Percentiles rank a stretch among this genome's conserved stretches.
Conservation (phyloP, 1,284 basidiomycete genomes). For the Cryptococcus sp. region DNA sequence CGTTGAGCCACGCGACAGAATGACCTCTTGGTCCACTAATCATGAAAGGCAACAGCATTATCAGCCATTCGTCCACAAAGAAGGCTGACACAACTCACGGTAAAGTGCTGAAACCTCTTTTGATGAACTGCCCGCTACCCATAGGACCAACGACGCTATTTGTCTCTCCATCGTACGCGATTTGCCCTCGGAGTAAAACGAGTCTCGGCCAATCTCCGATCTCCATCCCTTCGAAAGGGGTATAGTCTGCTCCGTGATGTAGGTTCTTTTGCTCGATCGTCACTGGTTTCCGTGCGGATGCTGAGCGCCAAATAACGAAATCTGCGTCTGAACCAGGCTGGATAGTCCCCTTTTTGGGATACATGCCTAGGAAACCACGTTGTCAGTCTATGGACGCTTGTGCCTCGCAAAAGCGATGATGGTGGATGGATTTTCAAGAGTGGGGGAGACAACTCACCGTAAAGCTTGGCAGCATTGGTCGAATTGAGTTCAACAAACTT, state of each 20-base stretch:
- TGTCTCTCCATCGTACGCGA: constrained; percentile 29
- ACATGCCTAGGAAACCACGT: constrained; percentile 22
- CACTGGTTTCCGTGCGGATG: constrained; percentile 10
- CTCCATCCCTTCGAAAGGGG: constrained; percentile 33
- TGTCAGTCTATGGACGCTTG: too few species aligned
- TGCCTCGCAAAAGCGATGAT: not conserved
- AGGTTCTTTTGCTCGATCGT: constrained; percentile 25
- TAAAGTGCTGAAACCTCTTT: constrained; percentile 27
- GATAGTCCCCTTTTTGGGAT: constrained; percentile 38
- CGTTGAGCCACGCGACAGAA: constrained; percentile 22
- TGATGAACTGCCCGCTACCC: constrained; percentile 30
- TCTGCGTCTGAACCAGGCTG: constrained; percentile 40
- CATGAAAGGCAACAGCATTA: not conserved
- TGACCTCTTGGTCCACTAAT: constrained; percentile 21
- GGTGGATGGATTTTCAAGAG: not conserved
- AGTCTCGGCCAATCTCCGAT: constrained; percentile 33
- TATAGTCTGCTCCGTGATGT: constrained; percentile 29
- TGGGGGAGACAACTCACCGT: constrained; percentile 10
- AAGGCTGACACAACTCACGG: constrained; percentile 13
- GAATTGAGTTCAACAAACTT: constrained; percentile 41
- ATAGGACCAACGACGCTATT: constrained; percentile 14
- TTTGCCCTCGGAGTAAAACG: constrained; percentile 30
- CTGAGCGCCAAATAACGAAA: constrained; percentile 32
- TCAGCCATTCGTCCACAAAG: not conserved
- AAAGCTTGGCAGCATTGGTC: constrained; percentile 32